Evolutionary conservation across 2,329 filamentous ascomycete species (phyloP).

Genomic region (Ceratocystis destructans): DNA sequence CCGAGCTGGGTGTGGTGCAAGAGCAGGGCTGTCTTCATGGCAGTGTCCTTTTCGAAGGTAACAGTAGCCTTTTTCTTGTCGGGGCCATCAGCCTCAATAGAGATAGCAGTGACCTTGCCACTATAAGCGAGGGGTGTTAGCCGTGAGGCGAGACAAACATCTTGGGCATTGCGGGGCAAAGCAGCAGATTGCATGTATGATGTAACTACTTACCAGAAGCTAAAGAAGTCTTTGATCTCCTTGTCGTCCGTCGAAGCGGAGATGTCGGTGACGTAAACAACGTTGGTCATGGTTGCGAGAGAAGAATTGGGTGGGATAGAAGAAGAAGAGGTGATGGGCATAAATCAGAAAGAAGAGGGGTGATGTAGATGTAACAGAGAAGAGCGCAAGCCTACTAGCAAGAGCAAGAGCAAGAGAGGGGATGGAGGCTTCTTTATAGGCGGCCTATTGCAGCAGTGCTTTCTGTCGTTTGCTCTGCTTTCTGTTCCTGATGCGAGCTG

Average conservation of each 20-base stretch:
- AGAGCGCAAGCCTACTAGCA: not conserved
- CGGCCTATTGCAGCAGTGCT: not conserved
- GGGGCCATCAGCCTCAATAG: slow-evolving; percentile 51
- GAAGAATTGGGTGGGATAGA: slow-evolving; percentile 15
- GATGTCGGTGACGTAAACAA: slow-evolving; percentile 85
- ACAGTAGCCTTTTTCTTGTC: slow-evolving; percentile 71
- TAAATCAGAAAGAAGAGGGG: not conserved
- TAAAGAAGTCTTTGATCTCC: slow-evolving; percentile 94
- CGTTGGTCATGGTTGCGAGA: slow-evolving; percentile 41
- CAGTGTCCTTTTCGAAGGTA: slow-evolving; percentile 91
- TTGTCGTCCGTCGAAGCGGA: slow-evolving; percentile 67
- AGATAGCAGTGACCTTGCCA: slow-evolving; percentile 79
- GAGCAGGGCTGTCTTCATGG: slow-evolving; percentile 90
- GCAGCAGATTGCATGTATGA: not conserved
- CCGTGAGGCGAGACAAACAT: not conserved
- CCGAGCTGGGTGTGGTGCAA: slow-evolving; percentile 95
- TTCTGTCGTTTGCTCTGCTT: too few species aligned
- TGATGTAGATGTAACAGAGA: not conserved
- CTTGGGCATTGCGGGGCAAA: not conserved
- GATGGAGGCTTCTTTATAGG: not conserved
- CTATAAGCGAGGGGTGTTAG: slow-evolving; percentile 31
- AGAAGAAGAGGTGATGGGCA: not conserved
- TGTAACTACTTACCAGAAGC: slow-evolving; percentile 56
- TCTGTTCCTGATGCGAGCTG: not conserved
- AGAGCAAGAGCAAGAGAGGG: not conserved